Conservation (phyloP, 2,329 filamentous ascomycete genomes). For the Metarhizium guizhouense region DNA sequence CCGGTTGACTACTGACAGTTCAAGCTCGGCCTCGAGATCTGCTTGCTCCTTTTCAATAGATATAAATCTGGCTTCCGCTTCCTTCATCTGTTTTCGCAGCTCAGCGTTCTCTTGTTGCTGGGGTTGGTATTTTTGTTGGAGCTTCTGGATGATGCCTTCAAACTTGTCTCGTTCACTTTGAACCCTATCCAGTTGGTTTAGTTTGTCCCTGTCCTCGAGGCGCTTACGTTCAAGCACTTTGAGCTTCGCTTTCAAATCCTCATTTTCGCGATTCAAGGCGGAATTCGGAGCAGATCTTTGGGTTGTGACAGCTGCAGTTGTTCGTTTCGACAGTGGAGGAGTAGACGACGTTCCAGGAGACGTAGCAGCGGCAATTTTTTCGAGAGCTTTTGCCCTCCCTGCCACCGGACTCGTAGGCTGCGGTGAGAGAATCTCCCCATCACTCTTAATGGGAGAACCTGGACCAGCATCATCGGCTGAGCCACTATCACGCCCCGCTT, state of each 20-base stretch:
- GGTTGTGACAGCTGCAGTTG: constrained; percentile 16
- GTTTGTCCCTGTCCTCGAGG: constrained; percentile 72
- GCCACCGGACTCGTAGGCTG: constrained; percentile 41
- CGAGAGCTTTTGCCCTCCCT: constrained; percentile 41
- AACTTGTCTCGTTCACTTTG: constrained; percentile 71
- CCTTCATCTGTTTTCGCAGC: constrained; percentile 68
- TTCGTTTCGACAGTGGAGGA: constrained; percentile 22
- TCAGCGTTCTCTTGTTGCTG: constrained; percentile 73
- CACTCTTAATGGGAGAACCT: constrained; percentile 41
- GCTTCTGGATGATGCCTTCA: constrained; percentile 78
- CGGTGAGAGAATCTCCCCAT: constrained; percentile 40
- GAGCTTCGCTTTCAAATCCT: constrained; percentile 82
- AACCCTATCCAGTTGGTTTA: constrained; percentile 69
- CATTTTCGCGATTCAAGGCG: constrained; percentile 58
- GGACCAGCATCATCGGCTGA: constrained; percentile 22
- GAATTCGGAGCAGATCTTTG: constrained; percentile 36
- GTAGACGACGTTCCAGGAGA: constrained; percentile 18
- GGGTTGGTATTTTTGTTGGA: constrained; percentile 81
- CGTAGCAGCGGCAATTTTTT: constrained; percentile 37
- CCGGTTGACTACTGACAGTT: constrained; percentile 79
- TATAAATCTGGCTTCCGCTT: constrained; percentile 61
- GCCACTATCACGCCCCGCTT: constrained; percentile 32
- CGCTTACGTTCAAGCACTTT: constrained; percentile 82
- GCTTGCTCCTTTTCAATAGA: constrained; percentile 60
- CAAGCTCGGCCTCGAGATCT: constrained; percentile 82